These are phyloP conservation scores for Colletotrichum destructivum DNA, from an alignment of 2,329 filamentous ascomycete species.

Conservation along the genomic window DNA sequence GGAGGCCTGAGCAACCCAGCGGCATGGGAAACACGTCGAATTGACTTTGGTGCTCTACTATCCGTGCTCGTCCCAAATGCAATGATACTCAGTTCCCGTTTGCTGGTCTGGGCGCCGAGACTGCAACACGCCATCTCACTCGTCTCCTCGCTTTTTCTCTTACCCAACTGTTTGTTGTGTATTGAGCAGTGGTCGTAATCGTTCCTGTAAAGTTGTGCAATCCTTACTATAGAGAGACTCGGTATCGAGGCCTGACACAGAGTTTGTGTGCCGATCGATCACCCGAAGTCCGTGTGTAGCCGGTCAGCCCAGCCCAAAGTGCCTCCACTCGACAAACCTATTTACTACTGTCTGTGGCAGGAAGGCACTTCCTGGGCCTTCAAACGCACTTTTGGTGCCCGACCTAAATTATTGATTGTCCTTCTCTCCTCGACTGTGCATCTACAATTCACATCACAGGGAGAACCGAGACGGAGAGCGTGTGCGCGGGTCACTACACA, in stretches of 20 bases:
- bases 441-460: conserved; percentile 15
- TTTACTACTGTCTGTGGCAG: too few relatives aligned
- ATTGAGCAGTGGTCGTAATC: background rate
- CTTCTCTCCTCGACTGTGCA: background rate
- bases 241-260: background rate
- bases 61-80: background rate
- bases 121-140: background rate
- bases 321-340: background rate
- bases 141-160: background rate
- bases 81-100: background rate
- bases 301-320: conserved; percentile 2
- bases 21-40: background rate
- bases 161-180: too few relatives aligned
- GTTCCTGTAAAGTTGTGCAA: background rate
- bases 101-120: conserved; percentile 16
- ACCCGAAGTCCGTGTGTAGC: background rate
- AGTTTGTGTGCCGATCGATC: too few relatives aligned
- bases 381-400: too few relatives aligned
- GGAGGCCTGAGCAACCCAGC: background rate
- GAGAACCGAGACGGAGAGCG: conserved; percentile 45
- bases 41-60: conserved; percentile 7
- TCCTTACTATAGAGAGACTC: background rate
- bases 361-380: too few relatives aligned
- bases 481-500: conserved; percentile 27
- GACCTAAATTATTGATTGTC: conserved; percentile 10